A percentile compares a stretch with the other conserved stretches of the same genome.
Evolutionary conservation across 345 rosid species (phyloP).

Genomic region (Eucalyptus curtisii): DNA sequence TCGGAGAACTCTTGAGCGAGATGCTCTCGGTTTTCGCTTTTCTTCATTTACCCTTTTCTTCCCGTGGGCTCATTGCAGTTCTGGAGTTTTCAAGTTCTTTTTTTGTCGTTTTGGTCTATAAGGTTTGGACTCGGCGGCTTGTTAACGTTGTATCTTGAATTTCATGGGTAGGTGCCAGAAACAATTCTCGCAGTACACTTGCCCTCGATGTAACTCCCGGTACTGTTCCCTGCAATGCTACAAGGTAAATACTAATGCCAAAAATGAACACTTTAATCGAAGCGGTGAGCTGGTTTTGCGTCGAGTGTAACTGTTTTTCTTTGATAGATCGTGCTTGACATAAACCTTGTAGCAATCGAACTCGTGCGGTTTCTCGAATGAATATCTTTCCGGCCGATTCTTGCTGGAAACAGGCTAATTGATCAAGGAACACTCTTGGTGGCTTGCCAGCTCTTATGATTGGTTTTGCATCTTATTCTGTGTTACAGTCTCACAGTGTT

Average conservation of each 20-base stretch:
- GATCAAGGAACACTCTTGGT: neutral
- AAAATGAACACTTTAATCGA: neutral
- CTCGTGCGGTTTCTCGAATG: neutral
- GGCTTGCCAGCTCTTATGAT: neutral
- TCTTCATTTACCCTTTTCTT: neutral
- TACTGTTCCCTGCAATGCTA: constrained; percentile 82
- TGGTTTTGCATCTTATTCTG: neutral
- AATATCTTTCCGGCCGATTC: neutral
- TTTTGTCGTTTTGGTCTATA: neutral
- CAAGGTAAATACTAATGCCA: constrained; percentile 14
- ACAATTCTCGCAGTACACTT: constrained; percentile 87
- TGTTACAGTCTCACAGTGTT: constrained; percentile 59
- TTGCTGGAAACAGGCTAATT: neutral
- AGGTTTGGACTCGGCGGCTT: neutral
- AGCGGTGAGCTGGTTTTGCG: neutral
- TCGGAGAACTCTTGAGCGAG: neutral
- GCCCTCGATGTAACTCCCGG: constrained; percentile 89
- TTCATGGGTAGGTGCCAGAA: constrained; percentile 48
- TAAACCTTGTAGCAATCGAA: neutral
- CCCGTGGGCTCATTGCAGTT: neutral
- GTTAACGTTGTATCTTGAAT: neutral
- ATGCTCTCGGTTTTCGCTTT: neutral
- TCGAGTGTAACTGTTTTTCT: neutral
- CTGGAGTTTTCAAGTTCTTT: neutral
- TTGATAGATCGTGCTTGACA: neutral